Conservation (phyloP, 176 grass and related monocot genomes). For the Oryza glumipatula region DNA sequence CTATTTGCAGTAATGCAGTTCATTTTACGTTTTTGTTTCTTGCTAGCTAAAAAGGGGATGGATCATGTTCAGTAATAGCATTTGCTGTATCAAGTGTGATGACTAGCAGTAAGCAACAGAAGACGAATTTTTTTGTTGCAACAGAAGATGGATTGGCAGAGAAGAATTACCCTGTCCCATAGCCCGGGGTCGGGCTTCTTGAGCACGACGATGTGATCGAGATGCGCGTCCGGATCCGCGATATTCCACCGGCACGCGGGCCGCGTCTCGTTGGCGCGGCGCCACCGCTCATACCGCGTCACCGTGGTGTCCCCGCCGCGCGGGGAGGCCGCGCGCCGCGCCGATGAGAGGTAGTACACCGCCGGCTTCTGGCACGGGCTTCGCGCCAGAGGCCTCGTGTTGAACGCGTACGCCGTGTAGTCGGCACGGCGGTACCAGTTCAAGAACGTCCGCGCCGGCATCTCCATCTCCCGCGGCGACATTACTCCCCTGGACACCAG, state of each 20-base stretch:
- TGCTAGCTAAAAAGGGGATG: too few species aligned
- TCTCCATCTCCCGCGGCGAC: constrained; percentile 98
- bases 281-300: constrained; percentile 76
- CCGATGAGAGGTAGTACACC: constrained; percentile 73
- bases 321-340: constrained; percentile 32
- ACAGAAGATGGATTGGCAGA: constrained; percentile 16
- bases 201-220: constrained; percentile 79
- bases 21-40: background rate
- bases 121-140: background rate
- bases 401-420: constrained; percentile 95
- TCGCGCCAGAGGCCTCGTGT: constrained; percentile 81
- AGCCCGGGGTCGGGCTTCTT: constrained; percentile 83
- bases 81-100: constrained; percentile 33
- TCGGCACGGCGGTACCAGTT: constrained; percentile 96
- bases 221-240: constrained; percentile 69
- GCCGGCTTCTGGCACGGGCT: constrained; percentile 85
- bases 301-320: constrained; percentile 61
- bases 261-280: constrained; percentile 57
- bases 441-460: constrained; percentile 88
- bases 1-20: background rate
- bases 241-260: constrained; percentile 87
- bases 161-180: constrained; percentile 78
- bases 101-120: background rate
- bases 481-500: constrained; percentile 71
- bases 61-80: background rate